phyloP scores from a whole-genome alignment of 2,329 filamentous ascomycete species.

The Fusarium annulatum region DNA sequence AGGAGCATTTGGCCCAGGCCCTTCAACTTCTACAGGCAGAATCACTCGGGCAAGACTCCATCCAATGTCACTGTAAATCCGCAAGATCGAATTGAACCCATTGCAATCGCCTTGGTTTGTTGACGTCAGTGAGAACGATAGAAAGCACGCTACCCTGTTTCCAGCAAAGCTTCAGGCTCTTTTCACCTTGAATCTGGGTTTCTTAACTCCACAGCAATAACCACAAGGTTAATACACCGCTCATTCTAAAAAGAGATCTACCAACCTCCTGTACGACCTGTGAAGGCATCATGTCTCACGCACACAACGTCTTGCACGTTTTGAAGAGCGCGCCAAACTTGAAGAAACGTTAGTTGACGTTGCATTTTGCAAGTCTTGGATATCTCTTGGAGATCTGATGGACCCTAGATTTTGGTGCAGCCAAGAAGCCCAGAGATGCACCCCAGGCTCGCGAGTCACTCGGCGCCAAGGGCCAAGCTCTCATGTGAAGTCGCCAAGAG shows the following conservation, averaged over 20 bases:
- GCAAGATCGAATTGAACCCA: background rate
- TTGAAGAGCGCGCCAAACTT: background rate
- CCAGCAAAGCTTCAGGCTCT: background rate
- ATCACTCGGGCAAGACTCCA: background rate
- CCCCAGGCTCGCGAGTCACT: conserved; percentile 25
- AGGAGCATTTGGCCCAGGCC: background rate
- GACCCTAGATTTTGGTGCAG: conserved; percentile 28
- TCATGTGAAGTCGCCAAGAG: conserved; percentile 38
- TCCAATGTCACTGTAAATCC: background rate
- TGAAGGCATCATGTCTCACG: background rate
- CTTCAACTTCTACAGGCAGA: background rate
- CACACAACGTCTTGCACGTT: background rate
- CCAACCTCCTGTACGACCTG: background rate
- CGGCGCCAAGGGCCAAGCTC: conserved; percentile 43
- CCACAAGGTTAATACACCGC: conserved; percentile 4
- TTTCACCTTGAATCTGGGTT: background rate
- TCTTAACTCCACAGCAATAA: background rate
- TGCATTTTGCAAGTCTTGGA: conserved; percentile 32
- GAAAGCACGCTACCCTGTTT: conserved; percentile 7
- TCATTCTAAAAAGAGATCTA: background rate
- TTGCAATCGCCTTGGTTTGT: background rate
- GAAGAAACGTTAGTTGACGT: conserved; percentile 5
- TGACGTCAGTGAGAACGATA: conserved; percentile 20
- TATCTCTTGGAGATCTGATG: conserved; percentile 44
- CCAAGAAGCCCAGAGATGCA: conserved; percentile 44